Base-by-base conservation (phyloP, 495 filamentous ascomycete genomes). In the Articulospora tetracladia region DNA sequence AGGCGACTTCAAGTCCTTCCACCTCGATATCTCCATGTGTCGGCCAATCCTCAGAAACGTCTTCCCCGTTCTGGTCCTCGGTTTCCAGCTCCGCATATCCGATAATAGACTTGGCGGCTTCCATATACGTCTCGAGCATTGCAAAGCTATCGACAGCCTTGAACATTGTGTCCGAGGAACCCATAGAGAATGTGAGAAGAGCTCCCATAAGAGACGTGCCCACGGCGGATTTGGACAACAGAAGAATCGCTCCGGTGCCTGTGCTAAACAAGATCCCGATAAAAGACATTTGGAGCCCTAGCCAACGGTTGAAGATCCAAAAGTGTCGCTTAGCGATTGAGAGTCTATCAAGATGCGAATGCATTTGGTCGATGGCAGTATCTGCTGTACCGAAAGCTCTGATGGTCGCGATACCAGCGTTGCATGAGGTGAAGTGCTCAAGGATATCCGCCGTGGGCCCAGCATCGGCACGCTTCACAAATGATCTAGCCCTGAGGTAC, bases 141-240 rank as follows among this genome's bases (percentile, higher is more conserved):
- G 81, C 74, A 58, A 83, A 78, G 32, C 73, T 71, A 20, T 84
- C 77, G 20, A 88, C 73, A 0, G 77, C 75, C 77, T 79, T 80
- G 60, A 83, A 81, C 57, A 90, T 69, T 25, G 72, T 65, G 60
- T 58, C 49, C 1, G 77, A 78, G 65, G 85, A 83, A 55, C 72
- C 64, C 56, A 66, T 74, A 24, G 64, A 70, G 53, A 74, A 77
- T 56, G 26, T 63, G 20, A 83, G 70, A 17, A 84, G 83, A 60
- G 87, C 87, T 3, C 87, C 87, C 20, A 86, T 86, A 4, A 88
- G 67, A 1, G 85, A 77, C 1, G 87, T 83, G 19, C 82, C 79
- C 44, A 88, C 80, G 17, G 69, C 71, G 0, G 74, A 73, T 7
- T 80, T 55, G 20, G 73, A 74, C 13, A 84, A 77, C 12, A 89